Evolutionary conservation across 352 stramenopile species (phyloP).

Genomic region (Phytopythium aichiense): DNA sequence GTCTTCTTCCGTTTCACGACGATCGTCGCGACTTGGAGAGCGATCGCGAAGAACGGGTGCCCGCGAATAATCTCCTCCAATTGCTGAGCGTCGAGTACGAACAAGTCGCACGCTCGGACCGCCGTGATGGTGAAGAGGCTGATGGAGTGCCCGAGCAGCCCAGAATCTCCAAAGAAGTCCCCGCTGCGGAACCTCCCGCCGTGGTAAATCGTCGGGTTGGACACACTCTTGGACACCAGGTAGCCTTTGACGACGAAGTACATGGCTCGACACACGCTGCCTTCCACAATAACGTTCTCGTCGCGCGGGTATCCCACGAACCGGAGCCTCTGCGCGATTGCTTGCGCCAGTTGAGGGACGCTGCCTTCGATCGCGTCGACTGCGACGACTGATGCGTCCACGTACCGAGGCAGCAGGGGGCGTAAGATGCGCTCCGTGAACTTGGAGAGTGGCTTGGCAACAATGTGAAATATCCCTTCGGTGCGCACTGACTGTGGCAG

Average conservation of each 20-base stretch:
- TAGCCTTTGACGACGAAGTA: conserved; percentile 68
- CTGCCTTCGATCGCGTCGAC: conserved; percentile 7
- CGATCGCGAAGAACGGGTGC: conserved; percentile 38
- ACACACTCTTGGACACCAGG: conserved; percentile 42
- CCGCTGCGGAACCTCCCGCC: conserved; percentile 35
- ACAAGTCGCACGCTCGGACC: conserved; percentile 54
- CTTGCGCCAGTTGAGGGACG: conserved; percentile 25
- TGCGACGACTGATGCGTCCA: background rate
- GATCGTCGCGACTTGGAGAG: conserved; percentile 38
- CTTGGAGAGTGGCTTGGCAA: conserved; percentile 33
- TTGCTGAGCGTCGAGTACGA: conserved; percentile 46
- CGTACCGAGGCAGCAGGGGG: conserved; percentile 20
- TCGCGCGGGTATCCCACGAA: conserved; percentile 63
- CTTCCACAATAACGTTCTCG: conserved; percentile 55
- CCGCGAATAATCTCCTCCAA: conserved; percentile 35
- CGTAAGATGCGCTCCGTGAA: conserved; percentile 44
- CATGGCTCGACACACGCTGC: conserved; percentile 52
- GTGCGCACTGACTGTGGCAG: conserved; percentile 43
- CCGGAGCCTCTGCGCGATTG: conserved; percentile 44
- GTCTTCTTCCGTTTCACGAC: conserved; percentile 31
- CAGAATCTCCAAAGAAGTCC: conserved; percentile 55
- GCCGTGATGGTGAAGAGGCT: conserved; percentile 49
- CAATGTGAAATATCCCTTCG: conserved; percentile 40
- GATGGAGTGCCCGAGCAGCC: conserved; percentile 47
- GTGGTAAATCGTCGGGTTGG: conserved; percentile 47